Evolutionary conservation across 1,284 basidiomycete species (phyloP), one percentile per base, ranked within the genome.

Genomic region (Leccinum cinnamomeum): DNA sequence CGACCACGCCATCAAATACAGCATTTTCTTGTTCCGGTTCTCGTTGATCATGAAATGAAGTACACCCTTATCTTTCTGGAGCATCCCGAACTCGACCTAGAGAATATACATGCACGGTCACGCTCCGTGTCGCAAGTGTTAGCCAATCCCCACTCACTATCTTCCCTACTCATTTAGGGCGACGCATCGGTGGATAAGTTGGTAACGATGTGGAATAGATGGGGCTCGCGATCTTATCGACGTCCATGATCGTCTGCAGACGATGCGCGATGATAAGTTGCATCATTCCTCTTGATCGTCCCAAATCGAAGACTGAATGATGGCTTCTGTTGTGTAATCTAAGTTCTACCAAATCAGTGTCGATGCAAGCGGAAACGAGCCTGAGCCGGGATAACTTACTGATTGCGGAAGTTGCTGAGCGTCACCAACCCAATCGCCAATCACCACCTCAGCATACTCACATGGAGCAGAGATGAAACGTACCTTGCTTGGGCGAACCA

Each of bases 211-310:
- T 11, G 12, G 51, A 50, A 16, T 28, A 30, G 53, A 50, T 12
- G 4, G 18, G 16, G 30, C 76, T 53, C 57, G 77, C 78, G 54
- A 79, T 77, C 68, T 83, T 86, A 66, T 86, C 84, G 0, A 84
- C 81, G 64, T 89, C 87, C 79, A 88, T 88, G 66, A 90, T 86
- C 1, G 87, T 90, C 68, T 88, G 87, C 11, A 90, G 75, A 39
- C 88, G 82, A 72, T 90, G 88, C 1, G 89, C 89, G 56, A 90
- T 78, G 12, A 86, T 89, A 53, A 90, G 79, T 4, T 90, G 71
- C 0, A 86, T 89, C 7, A 84, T 82, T 62, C 84, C 84, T 10
- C 74, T 78, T 33, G 89, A 62, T 58, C 72, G 37, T 66, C 68
- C 18, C 30, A 89, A 62, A 77, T 70, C n/a, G 75, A 75, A 5